phyloP scores from a whole-genome alignment of 2,329 filamentous ascomycete species.

The Venturia carpophila region DNA sequence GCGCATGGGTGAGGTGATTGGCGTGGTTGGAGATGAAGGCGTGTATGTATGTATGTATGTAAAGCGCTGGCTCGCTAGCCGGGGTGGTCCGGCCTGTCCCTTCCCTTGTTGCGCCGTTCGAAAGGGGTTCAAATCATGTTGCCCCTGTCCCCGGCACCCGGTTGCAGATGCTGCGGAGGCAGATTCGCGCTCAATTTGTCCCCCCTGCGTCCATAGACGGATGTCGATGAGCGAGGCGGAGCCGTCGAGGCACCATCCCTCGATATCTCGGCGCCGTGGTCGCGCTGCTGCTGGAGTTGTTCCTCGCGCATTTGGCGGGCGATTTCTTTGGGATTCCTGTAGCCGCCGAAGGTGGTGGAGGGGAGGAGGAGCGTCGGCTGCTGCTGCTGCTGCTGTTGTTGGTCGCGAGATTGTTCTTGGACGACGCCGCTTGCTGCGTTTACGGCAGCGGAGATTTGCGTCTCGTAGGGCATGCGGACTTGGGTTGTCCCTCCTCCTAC shows the following conservation, averaged over 20 bases:
- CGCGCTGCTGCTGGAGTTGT: background rate
- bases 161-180: constrained; percentile 32
- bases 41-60: background rate
- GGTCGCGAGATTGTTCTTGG: constrained; percentile 22
- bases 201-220: background rate
- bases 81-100: background rate
- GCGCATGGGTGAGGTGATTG: too few species aligned
- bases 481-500: constrained; percentile 10
- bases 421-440: constrained; percentile 21
- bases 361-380: constrained; percentile 9
- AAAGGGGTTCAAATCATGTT: constrained; percentile 1
- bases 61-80: background rate
- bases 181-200: constrained; percentile 35
- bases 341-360: constrained; percentile 15
- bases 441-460: constrained; percentile 20
- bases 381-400: constrained; percentile 13
- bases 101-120: too few species aligned
- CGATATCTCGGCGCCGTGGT: constrained; percentile 3
- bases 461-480: constrained; percentile 27
- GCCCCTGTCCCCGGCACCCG: background rate
- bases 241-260: constrained; percentile 11
- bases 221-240: constrained; percentile 7
- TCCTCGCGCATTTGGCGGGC: constrained; percentile 16
- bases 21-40: too few species aligned
- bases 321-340: constrained; percentile 16